These are phyloP conservation scores for Oryza longistaminata DNA, from an alignment of 176 grass and related monocot genomes.

Conservation along the genomic window DNA sequence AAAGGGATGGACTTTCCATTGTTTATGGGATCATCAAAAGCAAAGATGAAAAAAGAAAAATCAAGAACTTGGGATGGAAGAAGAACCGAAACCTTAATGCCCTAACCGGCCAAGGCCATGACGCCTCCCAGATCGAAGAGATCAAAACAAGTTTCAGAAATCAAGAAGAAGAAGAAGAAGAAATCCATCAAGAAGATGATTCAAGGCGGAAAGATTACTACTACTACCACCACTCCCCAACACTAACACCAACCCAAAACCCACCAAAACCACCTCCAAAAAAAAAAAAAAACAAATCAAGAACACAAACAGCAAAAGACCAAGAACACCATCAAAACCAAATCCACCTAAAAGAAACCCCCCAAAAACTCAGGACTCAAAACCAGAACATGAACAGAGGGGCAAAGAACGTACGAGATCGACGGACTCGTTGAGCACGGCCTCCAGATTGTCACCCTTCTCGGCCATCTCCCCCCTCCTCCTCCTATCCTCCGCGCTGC, in stretches of 20 bases:
- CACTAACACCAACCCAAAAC: not conserved
- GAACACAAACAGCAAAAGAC: too few species aligned
- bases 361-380: not conserved
- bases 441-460: conserved; percentile 61
- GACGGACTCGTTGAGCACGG: conserved; percentile 81
- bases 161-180: not conserved
- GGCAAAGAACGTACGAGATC: conserved; percentile 59
- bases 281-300: not conserved
- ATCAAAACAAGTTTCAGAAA: not conserved
- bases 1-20: not conserved
- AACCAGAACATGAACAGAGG: not conserved
- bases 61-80: not conserved
- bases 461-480: conserved; percentile 47
- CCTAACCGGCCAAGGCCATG: too few species aligned
- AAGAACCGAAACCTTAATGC: not conserved
- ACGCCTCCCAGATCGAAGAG: not conserved
- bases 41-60: not conserved
- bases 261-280: not conserved
- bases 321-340: too few species aligned
- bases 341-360: conserved; percentile 9
- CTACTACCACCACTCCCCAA: not conserved
- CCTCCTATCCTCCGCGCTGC: too few species aligned
- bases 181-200: not conserved
- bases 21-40: not conserved
- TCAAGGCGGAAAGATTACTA: not conserved